Evolutionary conservation across 1,284 basidiomycete species (phyloP), one percentile per base, ranked within the genome.

Genomic region (Moesziomyces parantarcticus): DNA sequence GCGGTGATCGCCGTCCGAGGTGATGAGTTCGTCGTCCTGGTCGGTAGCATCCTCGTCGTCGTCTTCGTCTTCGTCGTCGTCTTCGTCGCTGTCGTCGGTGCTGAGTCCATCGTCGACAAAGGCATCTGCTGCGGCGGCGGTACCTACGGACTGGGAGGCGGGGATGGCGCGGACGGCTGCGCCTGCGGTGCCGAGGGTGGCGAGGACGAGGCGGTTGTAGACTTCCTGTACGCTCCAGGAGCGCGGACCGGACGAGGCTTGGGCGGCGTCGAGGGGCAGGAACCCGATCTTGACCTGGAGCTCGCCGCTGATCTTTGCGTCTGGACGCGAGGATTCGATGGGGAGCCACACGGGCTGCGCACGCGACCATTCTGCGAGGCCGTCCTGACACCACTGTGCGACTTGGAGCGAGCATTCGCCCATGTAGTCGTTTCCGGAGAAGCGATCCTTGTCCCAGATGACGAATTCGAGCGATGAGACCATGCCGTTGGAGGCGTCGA

Each of bases 401-500:
- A 96, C 82, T 0, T 89, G 88, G 8, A 97, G 81, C 1, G 89
- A 88, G 11, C 89, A 88, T 84, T 98, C 96, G 29, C 96, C 96
- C 49, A 98, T 88, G 84, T 97, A 98, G 61, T 97, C 94, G 86
- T 96, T 94, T 81, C 88, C 89, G 73, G 73, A 76, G 41, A 76
- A 69, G 49, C 84, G 76, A 80, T 96, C 95, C 86, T 92, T 94
- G 85, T 96, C 94, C 95, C 95, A 98, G 0, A 94, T 87, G 32
- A 97, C 90, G 47, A 94, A 87, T 83, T 97, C 94, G 50, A 97
- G 65, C 18, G 65, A 56, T 2, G 61, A 65, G 58, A 73, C 70
- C 40, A 64, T 62, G 32, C 58, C 70, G 39, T 73, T 73, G 55
- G 65, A 61, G 10, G 61, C 70, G 25, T 73, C 66, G 48, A 76